A percentile compares a stretch with the other conserved stretches of the same genome.
These are phyloP conservation scores for Aspergillus sp. DNA, from an alignment of 2,329 filamentous ascomycete species.

Conservation along the genomic window DNA sequence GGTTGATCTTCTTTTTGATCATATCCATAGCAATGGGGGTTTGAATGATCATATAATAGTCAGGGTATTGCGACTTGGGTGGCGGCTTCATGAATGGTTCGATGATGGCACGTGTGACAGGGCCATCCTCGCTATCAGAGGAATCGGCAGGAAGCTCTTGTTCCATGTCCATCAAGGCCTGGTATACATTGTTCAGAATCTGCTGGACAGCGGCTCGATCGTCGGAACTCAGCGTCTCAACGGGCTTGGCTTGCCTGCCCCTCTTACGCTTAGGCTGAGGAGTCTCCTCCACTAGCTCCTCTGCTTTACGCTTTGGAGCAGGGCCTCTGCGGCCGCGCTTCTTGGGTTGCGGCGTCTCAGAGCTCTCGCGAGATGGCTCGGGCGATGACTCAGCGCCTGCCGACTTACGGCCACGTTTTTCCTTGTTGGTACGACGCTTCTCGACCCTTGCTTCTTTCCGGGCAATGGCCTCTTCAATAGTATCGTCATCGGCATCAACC, in stretches of 20 bases:
- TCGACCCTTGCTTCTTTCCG: conserved; percentile 85
- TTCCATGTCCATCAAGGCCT: conserved; percentile 79
- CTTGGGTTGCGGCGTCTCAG: conserved; percentile 75
- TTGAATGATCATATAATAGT: conserved; percentile 93
- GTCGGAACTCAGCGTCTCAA: conserved; percentile 64
- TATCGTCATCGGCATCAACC: conserved; percentile 94
- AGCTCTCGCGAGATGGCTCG: conserved; percentile 74
- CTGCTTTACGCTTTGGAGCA: conserved; percentile 83
- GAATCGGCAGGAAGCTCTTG: conserved; percentile 63
- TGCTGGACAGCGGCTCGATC: conserved; percentile 77
- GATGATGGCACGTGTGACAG: conserved; percentile 75
- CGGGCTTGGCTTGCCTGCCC: conserved; percentile 68
- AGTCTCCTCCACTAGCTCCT: conserved; percentile 72
- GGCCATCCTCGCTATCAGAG: conserved; percentile 53
- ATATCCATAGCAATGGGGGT: conserved; percentile 95
- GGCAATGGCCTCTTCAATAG: conserved; percentile 86
- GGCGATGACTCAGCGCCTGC: conserved; percentile 67
- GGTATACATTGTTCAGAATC: conserved; percentile 74
- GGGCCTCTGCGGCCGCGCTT: conserved; percentile 74
- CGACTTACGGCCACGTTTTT: conserved; percentile 55
- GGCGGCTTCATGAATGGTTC: conserved; percentile 92
- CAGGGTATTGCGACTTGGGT: conserved; percentile 82
- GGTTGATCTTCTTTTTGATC: conserved; percentile 93
- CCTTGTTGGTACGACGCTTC: conserved; percentile 73
- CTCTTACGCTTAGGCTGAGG: conserved; percentile 76